Conservation (phyloP, 306 rosid species). For the Trichosanthes truncata region DNA sequence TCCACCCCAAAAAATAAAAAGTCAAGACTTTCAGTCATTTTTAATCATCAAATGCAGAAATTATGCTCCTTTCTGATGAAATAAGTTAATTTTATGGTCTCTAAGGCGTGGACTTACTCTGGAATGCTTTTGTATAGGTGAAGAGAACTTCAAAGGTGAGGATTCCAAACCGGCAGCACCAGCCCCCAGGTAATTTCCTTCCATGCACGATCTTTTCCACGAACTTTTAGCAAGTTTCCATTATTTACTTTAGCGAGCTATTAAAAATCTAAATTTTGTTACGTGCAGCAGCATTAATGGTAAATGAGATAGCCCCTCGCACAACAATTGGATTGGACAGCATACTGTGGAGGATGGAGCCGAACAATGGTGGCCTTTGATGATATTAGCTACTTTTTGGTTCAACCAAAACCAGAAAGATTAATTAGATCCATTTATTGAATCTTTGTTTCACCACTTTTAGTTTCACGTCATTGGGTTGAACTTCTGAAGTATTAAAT, state of each 20-base stretch:
- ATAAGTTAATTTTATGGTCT: background rate
- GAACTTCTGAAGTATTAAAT: background rate
- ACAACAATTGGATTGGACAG: slow-evolving; percentile 8
- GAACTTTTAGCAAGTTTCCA: background rate
- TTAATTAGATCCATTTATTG: slow-evolving; percentile 23
- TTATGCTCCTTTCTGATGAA: background rate
- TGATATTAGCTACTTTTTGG: slow-evolving; percentile 21
- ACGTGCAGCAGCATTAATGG: slow-evolving; percentile 42
- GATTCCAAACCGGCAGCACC: slow-evolving; percentile 67
- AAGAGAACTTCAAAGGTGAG: slow-evolving; percentile 59
- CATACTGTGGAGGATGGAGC: background rate
- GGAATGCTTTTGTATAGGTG: slow-evolving; percentile 45
- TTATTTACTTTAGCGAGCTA: background rate
- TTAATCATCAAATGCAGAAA: background rate
- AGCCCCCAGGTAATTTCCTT: slow-evolving; percentile 22
- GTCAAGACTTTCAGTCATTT: background rate
- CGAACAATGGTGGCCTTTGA: slow-evolving; percentile 5
- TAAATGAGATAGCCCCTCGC: slow-evolving; percentile 6
- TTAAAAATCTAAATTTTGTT: background rate
- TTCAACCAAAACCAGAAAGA: slow-evolving; percentile 31
- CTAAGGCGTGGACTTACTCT: background rate
- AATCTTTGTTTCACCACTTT: background rate
- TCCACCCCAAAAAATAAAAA: background rate
- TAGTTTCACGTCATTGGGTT: slow-evolving; percentile 1
- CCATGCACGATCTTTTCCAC: background rate